Evolutionary conservation across 2,329 filamentous ascomycete species (phyloP).

Genomic region (Laburnicola sp.): DNA sequence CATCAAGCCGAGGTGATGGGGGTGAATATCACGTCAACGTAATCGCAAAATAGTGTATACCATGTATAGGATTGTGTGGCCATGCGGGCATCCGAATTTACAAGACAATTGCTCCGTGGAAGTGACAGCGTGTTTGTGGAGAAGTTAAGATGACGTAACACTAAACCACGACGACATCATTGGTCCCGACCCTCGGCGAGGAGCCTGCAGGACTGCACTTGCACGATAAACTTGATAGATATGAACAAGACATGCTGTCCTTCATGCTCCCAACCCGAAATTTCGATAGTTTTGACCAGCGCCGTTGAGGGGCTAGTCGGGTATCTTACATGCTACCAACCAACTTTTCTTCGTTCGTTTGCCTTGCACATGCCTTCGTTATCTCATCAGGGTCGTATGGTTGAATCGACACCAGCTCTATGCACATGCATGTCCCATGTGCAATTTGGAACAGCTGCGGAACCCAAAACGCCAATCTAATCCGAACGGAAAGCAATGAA

Average conservation of each 20-base stretch:
- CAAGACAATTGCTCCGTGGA: too few species aligned
- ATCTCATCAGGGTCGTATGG: slow-evolving; percentile 42
- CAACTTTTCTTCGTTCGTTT: not conserved
- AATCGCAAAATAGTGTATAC: too few species aligned
- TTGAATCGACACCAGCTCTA: slow-evolving; percentile 46
- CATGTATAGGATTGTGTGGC: too few species aligned
- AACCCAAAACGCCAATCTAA: slow-evolving; percentile 16
- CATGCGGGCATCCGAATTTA: too few species aligned
- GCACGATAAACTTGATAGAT: not conserved
- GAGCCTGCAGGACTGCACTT: not conserved
- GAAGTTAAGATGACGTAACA: not conserved
- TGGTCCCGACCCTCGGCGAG: not conserved
- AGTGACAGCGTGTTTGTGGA: not conserved
- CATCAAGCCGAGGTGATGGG: too few species aligned
- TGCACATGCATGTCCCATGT: slow-evolving; percentile 20
- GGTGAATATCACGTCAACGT: too few species aligned
- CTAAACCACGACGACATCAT: not conserved
- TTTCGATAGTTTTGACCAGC: slow-evolving; percentile 3
- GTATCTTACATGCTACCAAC: slow-evolving; percentile 11
- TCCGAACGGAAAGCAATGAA: not conserved
- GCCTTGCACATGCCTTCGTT: slow-evolving; percentile 14
- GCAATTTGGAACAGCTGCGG: slow-evolving; percentile 4
- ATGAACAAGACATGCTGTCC: too few species aligned
- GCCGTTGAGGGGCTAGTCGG: slow-evolving; percentile 18
- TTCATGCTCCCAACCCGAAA: not conserved